Evolutionary conservation across 2,329 filamentous ascomycete species (phyloP).

Genomic region (Clarireedia hainanense): DNA sequence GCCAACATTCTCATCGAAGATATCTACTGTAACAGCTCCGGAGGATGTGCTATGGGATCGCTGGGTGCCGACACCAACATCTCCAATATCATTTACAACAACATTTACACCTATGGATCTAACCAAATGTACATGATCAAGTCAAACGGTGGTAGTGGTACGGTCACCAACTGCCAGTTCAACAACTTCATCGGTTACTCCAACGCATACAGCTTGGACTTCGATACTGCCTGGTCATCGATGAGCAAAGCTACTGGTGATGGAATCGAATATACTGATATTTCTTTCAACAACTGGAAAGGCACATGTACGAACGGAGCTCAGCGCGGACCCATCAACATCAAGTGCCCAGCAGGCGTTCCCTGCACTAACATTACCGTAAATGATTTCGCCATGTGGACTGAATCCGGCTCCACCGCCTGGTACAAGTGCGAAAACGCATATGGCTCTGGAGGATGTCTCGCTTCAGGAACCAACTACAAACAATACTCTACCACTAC

Average conservation of each 20-base stretch:
- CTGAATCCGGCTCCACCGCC: slow-evolving; percentile 36
- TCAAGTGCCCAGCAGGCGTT: slow-evolving; percentile 40
- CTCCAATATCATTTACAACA: slow-evolving; percentile 45
- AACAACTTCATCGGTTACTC: slow-evolving; percentile 53
- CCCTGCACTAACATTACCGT: slow-evolving; percentile 47
- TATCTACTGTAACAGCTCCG: slow-evolving; percentile 54
- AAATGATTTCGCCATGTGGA: slow-evolving; percentile 45
- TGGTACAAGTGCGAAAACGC: slow-evolving; percentile 41
- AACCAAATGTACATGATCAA: slow-evolving; percentile 61
- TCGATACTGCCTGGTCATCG: slow-evolving; percentile 50
- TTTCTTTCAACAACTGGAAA: slow-evolving; percentile 48
- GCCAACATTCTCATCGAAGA: slow-evolving; percentile 51
- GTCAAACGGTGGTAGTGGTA: slow-evolving; percentile 48
- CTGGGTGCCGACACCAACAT: slow-evolving; percentile 42
- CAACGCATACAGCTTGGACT: slow-evolving; percentile 44
- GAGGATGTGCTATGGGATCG: slow-evolving; percentile 50
- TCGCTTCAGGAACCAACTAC: slow-evolving; percentile 1
- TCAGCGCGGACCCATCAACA: slow-evolving; percentile 44
- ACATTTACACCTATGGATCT: slow-evolving; percentile 45
- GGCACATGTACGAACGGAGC: slow-evolving; percentile 43
- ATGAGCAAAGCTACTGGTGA: slow-evolving; percentile 33
- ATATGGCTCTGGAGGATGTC: slow-evolving; percentile 40
- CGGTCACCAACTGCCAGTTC: slow-evolving; percentile 41
- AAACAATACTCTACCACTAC: slow-evolving; percentile 8
- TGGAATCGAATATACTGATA: slow-evolving; percentile 44